Base-by-base conservation (phyloP, 371 early-diverging fungal species). In the Lichtheimia corymbifera region DNA sequence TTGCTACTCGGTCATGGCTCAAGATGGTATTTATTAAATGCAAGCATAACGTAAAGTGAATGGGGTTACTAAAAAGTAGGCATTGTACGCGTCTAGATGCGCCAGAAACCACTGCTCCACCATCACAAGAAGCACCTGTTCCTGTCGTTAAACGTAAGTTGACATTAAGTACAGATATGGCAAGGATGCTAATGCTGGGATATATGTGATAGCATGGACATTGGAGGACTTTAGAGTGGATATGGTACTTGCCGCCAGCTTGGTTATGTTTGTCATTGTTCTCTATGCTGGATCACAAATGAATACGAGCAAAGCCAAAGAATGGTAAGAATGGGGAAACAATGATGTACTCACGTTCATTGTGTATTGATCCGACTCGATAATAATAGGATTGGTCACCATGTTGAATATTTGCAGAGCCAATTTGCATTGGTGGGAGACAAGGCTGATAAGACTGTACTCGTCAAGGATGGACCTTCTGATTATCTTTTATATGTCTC, bases 361-460 rank as follows among this genome's bases (percentile, higher is more conserved):
- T 50, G 7, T 41, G 18, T 41, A 49, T 27, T 44, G 42, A 20
- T 18, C 18, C 9, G 35, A 9, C 2, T 55, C 1, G 55, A 20
- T 58, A 66, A 20, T 58, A 66, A 25, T 74, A 83, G 85, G 80
- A 70, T 63, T 30, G 66, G 27, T 63, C 45, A 62, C 9, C 67
- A 74, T 50, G 43, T 68, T 15, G 75, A 66, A 5, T 74, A 72
- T 27, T 59, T 81, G 28, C 56, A 68, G 28, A 43, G 64, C 1
- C 85, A 93, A 67, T 93, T 89, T 72, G 74, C 88, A 3, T 76
- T 80, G 53, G 83, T 93, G 25, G 91, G 91, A 24, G 80, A 88
- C 62, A 78, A 81, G 22, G 70, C 66, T 20, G 64, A 60, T 11
- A 54, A 66, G 20, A 65, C 69, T 12, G 73, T 71, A 20, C 68